Evolutionary conservation across 2,329 filamentous ascomycete species (phyloP), one percentile per base, ranked within the genome.

Genomic region (Epichloe glyceriae): DNA sequence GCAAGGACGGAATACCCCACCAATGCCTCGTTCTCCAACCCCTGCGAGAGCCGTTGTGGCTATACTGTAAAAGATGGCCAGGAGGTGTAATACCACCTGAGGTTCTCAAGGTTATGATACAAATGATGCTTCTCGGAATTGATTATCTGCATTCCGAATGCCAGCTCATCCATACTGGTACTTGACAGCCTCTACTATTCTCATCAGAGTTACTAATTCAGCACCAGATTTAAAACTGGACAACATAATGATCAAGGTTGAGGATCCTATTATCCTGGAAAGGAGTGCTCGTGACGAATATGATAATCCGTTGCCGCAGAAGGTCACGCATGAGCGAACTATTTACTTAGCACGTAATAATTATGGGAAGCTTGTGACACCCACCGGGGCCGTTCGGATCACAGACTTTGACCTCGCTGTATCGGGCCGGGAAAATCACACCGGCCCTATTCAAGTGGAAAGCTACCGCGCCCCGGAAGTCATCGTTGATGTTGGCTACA

Each of bases 331-430:
- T 35, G 52, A 40, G 3, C 40, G 57, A 0, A 57, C 50, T 1
- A 58, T 61, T 14, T 61, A 60, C 22, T 46, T 60, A 0, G 58
- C 59, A 3, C 56, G 58, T 47, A 58, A 59, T 3, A 56, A 61
- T 44, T 58, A 48, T 19, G 57, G 57, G 1, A 49, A 53, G 4
- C 50, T 61, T 26, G 11, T 8, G 6, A 15, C 10, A 3, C 56
- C 56, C 6, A 54, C 55, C 1, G 59, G 57, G 26, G 26, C 26
- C 26, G 3, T 30, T 30, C 55, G 61, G 38, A 42, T 60, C 0
- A 52, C 51, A 0, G 58, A 57, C 15, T 61, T 61, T 39, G 57
- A 52, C 30, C 38, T 54, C 1, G 52, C 58, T 0, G 52, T 56
- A 1, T 51, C 50, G 7, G 57, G 50, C 0, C 30, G 53, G 7